A percentile compares a stretch with the other conserved stretches of the same genome.
Conservation (phyloP, 352 stramenopile genomes). For the Pythium volutum region DNA sequence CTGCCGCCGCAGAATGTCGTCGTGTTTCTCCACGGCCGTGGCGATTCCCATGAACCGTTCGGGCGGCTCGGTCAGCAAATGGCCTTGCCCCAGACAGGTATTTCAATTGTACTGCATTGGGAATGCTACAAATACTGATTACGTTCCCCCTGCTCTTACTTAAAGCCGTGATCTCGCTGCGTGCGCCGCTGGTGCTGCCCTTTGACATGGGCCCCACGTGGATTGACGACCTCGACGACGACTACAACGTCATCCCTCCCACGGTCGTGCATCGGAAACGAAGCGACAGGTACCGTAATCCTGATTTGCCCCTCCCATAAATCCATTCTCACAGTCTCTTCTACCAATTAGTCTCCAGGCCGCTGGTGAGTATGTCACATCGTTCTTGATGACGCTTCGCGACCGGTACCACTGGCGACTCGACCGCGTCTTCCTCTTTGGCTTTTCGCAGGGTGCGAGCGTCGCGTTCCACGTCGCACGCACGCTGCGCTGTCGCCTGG, state of each 20-base stretch:
- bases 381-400: conserved; percentile 46
- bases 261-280: conserved; percentile 31
- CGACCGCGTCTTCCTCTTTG: conserved; percentile 59
- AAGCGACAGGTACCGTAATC: conserved; percentile 38
- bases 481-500: conserved; percentile 36
- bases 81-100: conserved; percentile 66
- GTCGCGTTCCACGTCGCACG: conserved; percentile 57
- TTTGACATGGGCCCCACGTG: conserved; percentile 57
- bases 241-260: conserved; percentile 45
- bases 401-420: conserved; percentile 45
- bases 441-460: conserved; percentile 62
- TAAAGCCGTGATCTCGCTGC: conserved; percentile 36
- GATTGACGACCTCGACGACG: conserved; percentile 50
- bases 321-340: no score
- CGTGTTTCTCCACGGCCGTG: conserved; percentile 59
- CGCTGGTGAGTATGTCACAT: conserved; percentile 37
- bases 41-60: conserved; percentile 55
- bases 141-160: neutral
- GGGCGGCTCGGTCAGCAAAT: conserved; percentile 45
- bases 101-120: no score
- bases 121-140: neutral
- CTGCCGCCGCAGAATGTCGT: conserved; percentile 50
- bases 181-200: conserved; percentile 48
- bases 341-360: conserved; percentile 32
- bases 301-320: no score